Base-by-base conservation (phyloP, 345 rosid species). In the Clausena lansium region DNA sequence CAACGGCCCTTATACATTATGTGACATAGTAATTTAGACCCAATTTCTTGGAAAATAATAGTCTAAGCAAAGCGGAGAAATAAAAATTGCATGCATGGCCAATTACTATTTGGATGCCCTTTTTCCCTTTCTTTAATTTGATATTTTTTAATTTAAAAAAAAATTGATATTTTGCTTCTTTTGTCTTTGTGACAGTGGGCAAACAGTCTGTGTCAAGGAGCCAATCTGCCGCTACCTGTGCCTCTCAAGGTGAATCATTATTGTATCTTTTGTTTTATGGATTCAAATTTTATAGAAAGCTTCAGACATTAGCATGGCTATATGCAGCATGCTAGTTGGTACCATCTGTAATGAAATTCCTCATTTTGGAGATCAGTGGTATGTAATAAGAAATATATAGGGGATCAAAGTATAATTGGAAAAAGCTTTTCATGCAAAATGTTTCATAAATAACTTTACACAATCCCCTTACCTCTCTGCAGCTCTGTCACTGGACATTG, bases 141-240 rank as follows among this genome's bases (percentile, higher is more conserved):
- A 45, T 45, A 13, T 45, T 45, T 3, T 45, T 45, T 11, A 0
- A 41, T 10, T 45, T 3, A 1, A 41, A 45, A 11, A 6, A 45
- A 13, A 11, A 5, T 45, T 45, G 17, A 45, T 11, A 13, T 45
- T 45, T 38, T 9, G 32, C 45, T 54, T 38, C 50, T 35, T n/a
- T 52, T 71, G 80, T 66, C 60, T 59, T 47, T 24, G 5, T 35
- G 24, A 75, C 89, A 95, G 98, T 95, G 98, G 98, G 98, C 89
- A 1, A 93, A 95, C 80, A 93, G 98, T 85, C 92, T 95, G 32
- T 88, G 92, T 78, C 98, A 95, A 86, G 98, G 98, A 79, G 95
- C 98, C 41, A 92, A 91, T 83, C 78, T 94, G 50, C 98, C 96
- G 32, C 91, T 94, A 62, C 94, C 98, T 6, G 76, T 87, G 76